These are phyloP conservation scores for Strigomonas galati DNA, from an alignment of 208 protist species.

Conservation along the genomic window DNA sequence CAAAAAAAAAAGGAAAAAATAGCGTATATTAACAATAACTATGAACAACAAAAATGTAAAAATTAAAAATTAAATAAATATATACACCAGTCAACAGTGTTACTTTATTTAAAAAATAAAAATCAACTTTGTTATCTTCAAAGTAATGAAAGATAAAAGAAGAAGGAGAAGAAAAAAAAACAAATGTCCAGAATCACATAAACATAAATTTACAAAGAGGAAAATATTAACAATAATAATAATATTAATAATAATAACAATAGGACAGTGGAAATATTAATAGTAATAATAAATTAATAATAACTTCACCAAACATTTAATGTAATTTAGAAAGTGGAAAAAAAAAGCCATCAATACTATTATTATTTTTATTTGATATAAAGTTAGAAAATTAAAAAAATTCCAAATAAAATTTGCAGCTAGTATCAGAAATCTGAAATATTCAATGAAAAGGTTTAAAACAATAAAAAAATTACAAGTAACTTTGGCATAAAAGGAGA, in stretches of 20 bases:
- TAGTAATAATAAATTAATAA: not conserved
- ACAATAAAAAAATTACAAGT: too few relatives aligned
- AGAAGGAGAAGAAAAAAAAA: not conserved
- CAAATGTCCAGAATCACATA: not conserved
- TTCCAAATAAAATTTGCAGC: not conserved
- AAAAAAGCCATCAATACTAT: not conserved
- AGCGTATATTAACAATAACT: not conserved
- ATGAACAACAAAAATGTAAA: not conserved
- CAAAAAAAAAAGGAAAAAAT: conserved; percentile 8
- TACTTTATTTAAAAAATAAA: too few relatives aligned
- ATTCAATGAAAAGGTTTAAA: too few relatives aligned
- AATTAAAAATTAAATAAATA: not conserved
- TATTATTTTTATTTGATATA: not conserved
- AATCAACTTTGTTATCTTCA: not conserved
- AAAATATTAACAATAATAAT: not conserved
- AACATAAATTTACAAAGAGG: not conserved
- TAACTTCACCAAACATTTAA: too few relatives aligned
- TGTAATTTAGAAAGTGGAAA: not conserved
- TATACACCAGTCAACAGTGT: too few relatives aligned
- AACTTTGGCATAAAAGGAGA: too few relatives aligned
- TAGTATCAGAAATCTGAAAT: too few relatives aligned
- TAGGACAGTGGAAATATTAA: not conserved
- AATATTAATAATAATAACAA: not conserved
- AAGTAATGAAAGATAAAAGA: not conserved
- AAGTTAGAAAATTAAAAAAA: not conserved